phyloP scores from a whole-genome alignment of 2,329 filamentous ascomycete genomes.

The Trichoderma guizhouense region DNA sequence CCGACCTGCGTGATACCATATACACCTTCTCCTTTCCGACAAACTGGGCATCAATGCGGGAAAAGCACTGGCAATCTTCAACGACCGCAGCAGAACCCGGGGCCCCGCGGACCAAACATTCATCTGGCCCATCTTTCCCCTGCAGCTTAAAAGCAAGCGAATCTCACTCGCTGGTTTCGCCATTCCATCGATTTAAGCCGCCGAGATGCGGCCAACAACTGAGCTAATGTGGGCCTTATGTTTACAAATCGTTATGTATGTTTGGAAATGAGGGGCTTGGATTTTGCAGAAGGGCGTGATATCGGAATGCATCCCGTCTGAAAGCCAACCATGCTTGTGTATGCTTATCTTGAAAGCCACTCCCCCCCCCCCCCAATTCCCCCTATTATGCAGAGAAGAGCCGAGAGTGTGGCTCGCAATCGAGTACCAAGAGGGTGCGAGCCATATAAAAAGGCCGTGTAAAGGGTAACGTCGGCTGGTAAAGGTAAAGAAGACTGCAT shows the following conservation, averaged over 20 bases:
- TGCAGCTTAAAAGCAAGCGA: not conserved
- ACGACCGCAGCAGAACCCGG: not conserved
- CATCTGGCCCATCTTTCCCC: not conserved
- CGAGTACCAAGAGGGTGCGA: not conserved
- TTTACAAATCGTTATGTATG: not conserved
- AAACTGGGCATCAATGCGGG: conserved; percentile 7
- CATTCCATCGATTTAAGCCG: not conserved
- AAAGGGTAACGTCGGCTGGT: not conserved
- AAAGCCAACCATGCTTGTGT: not conserved
- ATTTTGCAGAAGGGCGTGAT: not conserved
- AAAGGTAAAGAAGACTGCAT: not conserved
- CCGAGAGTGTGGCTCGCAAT: not conserved
- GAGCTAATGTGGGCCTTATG: not conserved
- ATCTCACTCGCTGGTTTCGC: not conserved
- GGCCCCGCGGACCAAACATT: not conserved
- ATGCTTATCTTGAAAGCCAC: conserved; percentile 3
- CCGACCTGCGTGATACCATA: conserved; percentile 3
- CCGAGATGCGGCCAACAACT: not conserved
- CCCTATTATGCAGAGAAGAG: not conserved
- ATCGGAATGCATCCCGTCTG: not conserved
- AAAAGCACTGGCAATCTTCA: not conserved
- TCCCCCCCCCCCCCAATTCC: not conserved
- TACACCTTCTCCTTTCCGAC: conserved; percentile 7
- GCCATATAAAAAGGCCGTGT: not conserved
- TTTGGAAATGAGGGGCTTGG: not conserved